Percentiles rank a stretch among this genome's conserved stretches.
These are phyloP conservation scores for Lasiodiplodia hormozganensis DNA, from an alignment of 2,329 filamentous ascomycete species.

Conservation along the genomic window DNA sequence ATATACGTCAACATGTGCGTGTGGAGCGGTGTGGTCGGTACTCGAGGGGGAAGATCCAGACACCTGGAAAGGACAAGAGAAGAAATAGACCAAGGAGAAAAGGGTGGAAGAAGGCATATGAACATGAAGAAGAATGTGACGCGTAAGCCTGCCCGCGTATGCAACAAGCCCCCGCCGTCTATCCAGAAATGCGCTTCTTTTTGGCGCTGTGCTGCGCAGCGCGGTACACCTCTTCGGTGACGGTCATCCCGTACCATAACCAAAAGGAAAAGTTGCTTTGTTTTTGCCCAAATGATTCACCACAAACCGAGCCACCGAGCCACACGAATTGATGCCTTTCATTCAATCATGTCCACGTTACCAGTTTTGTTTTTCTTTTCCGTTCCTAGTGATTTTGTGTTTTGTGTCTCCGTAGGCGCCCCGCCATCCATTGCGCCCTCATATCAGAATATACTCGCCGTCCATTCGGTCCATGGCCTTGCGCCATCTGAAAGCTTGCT, in stretches of 20 bases:
- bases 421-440: not conserved
- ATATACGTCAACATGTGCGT: not conserved
- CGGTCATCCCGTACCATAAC: not conserved
- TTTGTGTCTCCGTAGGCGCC: not conserved
- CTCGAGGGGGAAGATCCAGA: not conserved
- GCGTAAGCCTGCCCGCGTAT: not conserved
- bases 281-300: constrained; percentile 2
- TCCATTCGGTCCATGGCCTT: constrained; percentile 58
- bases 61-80: not conserved
- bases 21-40: not conserved
- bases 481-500: constrained; percentile 57
- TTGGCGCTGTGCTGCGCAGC: not conserved
- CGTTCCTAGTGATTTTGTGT: not conserved
- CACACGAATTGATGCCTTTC: not conserved
- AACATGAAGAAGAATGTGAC: not conserved
- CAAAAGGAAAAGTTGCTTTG: constrained; percentile 5
- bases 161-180: not conserved
- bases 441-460: constrained; percentile 61
- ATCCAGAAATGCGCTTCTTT: not conserved
- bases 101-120: not conserved
- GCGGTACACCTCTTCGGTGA: not conserved
- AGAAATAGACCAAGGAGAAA: not conserved
- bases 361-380: not conserved
- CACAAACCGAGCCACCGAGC: not conserved
- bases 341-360: constrained; percentile 24